phyloP scores from a whole-genome alignment of 208 protist genomes.

The Leishmania braziliensis region DNA sequence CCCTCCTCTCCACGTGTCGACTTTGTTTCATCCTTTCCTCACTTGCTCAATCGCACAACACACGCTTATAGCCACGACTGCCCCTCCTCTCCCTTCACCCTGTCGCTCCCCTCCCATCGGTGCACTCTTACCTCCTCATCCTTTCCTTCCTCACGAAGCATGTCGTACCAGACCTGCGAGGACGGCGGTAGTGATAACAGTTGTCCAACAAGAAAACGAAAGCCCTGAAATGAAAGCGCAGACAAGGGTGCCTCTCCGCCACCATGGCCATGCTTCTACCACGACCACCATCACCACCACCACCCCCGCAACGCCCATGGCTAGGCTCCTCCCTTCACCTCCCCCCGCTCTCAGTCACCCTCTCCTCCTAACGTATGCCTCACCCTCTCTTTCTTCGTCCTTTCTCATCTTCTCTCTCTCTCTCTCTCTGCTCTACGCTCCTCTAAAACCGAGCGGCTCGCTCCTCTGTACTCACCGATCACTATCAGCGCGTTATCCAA shows the following conservation, averaged over 20 bases:
- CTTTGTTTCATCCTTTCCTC: conserved; percentile 11
- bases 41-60: background rate
- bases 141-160: background rate
- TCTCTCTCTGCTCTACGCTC: background rate
- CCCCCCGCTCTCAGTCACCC: too few species aligned
- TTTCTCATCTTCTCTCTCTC: background rate
- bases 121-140: background rate
- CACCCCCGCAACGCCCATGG: too few species aligned
- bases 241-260: background rate
- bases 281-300: too few species aligned
- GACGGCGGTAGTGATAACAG: background rate
- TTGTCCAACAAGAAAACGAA: background rate
- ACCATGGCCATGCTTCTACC: background rate
- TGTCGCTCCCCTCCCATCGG: background rate
- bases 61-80: background rate
- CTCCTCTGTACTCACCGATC: too few species aligned
- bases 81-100: background rate
- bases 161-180: background rate
- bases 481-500: background rate
- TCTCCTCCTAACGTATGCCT: too few species aligned
- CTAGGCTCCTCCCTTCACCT: too few species aligned
- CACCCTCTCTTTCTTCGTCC: too few species aligned
- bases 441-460: background rate
- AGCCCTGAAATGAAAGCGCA: background rate
- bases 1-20: background rate